A percentile compares a stretch with the other conserved stretches of the same genome.
phyloP scores from a whole-genome alignment of 176 grass and related monocot species.

The Juncus inflexus region DNA sequence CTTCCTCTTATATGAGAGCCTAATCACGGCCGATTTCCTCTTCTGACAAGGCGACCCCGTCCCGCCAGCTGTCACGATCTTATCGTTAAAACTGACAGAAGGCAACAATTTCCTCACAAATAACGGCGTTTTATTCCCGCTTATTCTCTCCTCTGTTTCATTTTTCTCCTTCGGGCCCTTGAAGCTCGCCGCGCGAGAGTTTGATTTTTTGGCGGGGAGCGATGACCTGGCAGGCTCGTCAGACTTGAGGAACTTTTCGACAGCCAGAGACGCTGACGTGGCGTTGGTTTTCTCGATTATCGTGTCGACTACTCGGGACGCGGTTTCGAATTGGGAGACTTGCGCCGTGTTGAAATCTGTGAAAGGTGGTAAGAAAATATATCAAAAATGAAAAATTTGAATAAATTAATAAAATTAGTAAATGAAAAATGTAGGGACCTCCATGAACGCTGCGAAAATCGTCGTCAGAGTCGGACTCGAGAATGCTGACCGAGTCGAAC shows the following conservation, averaged over 20 bases:
- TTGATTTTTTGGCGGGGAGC: constrained; percentile 20
- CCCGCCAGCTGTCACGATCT: constrained; percentile 38
- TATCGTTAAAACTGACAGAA: constrained; percentile 86
- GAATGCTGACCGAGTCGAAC: constrained; percentile 88
- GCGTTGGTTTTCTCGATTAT: constrained; percentile 25
- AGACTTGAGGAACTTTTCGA: constrained; percentile 30
- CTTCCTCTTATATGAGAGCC: constrained; percentile 79
- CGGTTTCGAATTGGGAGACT: constrained; percentile 40
- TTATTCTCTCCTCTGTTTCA: constrained; percentile 52
- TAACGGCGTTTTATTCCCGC: constrained; percentile 46
- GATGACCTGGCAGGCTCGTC: constrained; percentile 7
- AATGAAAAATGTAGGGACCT: constrained; percentile 42
- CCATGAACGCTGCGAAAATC: constrained; percentile 75
- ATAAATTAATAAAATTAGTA: too few relatives aligned
- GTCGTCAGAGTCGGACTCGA: constrained; percentile 85
- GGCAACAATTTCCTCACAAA: constrained; percentile 52
- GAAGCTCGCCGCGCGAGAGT: constrained; percentile 40
- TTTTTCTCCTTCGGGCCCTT: constrained; percentile 52
- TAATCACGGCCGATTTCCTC: constrained; percentile 71
- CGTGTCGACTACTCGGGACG: constrained; percentile 46
- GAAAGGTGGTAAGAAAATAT: too few relatives aligned
- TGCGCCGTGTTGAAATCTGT: constrained; percentile 43
- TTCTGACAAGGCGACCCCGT: constrained; percentile 48
- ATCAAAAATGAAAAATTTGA: too few relatives aligned
- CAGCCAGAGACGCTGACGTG: constrained; percentile 27